phyloP scores from a whole-genome alignment of 2,329 filamentous ascomycete species.

The Ophiosphaerella herpotricha region DNA sequence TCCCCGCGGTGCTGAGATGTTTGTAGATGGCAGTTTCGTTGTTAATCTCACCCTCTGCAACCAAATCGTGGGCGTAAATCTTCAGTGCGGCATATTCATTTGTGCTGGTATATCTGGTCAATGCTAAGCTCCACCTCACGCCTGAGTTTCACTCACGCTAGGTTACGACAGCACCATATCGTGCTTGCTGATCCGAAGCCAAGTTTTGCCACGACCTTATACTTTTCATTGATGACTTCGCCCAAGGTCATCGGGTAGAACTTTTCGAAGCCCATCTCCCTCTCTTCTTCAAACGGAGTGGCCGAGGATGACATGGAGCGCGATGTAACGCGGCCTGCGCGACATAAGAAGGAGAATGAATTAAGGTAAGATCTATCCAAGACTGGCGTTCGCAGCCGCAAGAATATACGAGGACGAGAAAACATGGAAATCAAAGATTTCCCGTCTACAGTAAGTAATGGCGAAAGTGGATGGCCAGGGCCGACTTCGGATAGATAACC shows the following conservation, averaged over 20 bases:
- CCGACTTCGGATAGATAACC: too few relatives aligned
- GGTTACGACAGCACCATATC: not conserved
- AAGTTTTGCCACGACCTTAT: not conserved
- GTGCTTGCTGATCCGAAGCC: slow-evolving; percentile 1
- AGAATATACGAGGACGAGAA: not conserved
- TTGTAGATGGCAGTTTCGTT: slow-evolving; percentile 1
- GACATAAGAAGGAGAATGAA: not conserved
- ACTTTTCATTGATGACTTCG: slow-evolving; percentile 1
- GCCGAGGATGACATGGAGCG: not conserved
- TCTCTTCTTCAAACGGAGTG: slow-evolving; percentile 1
- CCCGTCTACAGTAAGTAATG: not conserved
- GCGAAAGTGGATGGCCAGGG: not conserved
- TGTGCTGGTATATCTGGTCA: slow-evolving; percentile 1
- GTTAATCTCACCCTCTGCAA: not conserved
- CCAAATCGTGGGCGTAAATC: not conserved
- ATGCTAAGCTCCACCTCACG: not conserved
- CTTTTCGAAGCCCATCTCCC: not conserved
- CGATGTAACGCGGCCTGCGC: not conserved
- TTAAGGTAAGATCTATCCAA: not conserved
- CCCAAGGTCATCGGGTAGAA: not conserved
- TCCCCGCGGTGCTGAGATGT: not conserved
- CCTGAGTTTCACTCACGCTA: not conserved
- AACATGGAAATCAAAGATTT: not conserved
- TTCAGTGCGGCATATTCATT: not conserved
- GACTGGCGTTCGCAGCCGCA: not conserved